Conservation (phyloP, 2,329 filamentous ascomycete genomes). For the Alternaria alternata region DNA sequence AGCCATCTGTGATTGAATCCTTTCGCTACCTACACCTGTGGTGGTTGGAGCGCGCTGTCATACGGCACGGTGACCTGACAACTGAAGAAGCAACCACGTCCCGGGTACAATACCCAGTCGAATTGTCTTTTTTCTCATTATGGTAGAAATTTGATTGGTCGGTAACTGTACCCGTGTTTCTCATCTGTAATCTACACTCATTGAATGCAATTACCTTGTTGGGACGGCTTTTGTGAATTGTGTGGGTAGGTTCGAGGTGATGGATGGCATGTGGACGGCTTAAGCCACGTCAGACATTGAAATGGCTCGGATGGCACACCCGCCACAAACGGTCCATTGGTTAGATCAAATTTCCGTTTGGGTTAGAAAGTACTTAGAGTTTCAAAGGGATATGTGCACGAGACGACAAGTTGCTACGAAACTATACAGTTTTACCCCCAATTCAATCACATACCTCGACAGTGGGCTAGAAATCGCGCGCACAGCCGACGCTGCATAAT, state of each 20-base stretch:
- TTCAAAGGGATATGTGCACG: background rate
- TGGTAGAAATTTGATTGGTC: slow-evolving; percentile 1
- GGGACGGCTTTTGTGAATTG: background rate
- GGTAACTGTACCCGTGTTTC: slow-evolving; percentile 20
- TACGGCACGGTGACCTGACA: background rate
- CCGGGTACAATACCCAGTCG: background rate
- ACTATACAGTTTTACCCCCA: background rate
- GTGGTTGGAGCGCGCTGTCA: background rate
- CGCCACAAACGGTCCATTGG: background rate
- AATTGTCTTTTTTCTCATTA: background rate
- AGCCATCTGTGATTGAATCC: background rate
- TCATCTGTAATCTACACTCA: slow-evolving; percentile 14
- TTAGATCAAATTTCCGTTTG: background rate
- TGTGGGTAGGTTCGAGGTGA: background rate
- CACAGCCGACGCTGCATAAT: background rate
- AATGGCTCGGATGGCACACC: background rate
- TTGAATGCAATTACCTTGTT: slow-evolving; percentile 9
- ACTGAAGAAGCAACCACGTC: background rate
- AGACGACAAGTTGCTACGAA: background rate
- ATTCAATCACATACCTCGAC: background rate
- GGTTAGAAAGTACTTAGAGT: background rate
- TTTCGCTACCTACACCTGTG: background rate
- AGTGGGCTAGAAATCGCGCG: background rate
- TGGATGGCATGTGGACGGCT: background rate
- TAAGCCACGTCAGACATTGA: background rate